Evolutionary conservation across 1,284 basidiomycete species (phyloP).

Genomic region (Trichosporon faecale): DNA sequence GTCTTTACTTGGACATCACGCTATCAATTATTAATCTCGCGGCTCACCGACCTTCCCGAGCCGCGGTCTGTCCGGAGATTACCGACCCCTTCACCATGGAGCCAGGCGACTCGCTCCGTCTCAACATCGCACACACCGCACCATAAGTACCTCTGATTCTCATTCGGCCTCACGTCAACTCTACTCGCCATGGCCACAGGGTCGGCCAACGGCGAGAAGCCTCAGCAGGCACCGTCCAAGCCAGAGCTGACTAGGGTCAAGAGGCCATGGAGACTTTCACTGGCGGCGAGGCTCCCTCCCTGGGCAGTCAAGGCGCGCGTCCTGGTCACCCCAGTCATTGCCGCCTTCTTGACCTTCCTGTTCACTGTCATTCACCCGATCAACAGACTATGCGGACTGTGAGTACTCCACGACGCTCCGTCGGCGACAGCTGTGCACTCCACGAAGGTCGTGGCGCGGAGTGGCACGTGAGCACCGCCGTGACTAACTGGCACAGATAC

Average conservation of each 20-base stretch:
- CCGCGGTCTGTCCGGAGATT: neutral
- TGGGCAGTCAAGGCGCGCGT: conserved; percentile 17
- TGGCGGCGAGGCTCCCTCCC: conserved; percentile 15
- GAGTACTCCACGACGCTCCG: conserved; percentile 20
- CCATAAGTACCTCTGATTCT: neutral
- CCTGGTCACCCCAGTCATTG: conserved; percentile 19
- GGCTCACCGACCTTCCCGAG: neutral
- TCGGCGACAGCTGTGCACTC: neutral
- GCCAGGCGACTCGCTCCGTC: neutral
- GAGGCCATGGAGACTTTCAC: neutral
- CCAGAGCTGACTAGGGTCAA: neutral
- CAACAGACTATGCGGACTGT: conserved; percentile 38
- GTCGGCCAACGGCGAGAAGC: neutral
- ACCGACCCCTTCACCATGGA: neutral
- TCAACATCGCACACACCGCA: neutral
- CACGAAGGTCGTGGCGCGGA: neutral
- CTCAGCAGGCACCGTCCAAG: neutral
- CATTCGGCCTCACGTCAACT: neutral
- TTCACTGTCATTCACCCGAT: conserved; percentile 40
- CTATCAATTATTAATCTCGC: neutral
- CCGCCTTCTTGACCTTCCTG: conserved; percentile 37
- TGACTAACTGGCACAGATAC: conserved; percentile 33
- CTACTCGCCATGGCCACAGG: neutral
- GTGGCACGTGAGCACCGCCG: neutral
- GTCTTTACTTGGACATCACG: neutral